Percentiles rank a stretch among this genome's conserved stretches.
These are phyloP conservation scores for Diaporthe aspalathi DNA, from an alignment of 2,329 filamentous ascomycete genomes.

Conservation along the genomic window DNA sequence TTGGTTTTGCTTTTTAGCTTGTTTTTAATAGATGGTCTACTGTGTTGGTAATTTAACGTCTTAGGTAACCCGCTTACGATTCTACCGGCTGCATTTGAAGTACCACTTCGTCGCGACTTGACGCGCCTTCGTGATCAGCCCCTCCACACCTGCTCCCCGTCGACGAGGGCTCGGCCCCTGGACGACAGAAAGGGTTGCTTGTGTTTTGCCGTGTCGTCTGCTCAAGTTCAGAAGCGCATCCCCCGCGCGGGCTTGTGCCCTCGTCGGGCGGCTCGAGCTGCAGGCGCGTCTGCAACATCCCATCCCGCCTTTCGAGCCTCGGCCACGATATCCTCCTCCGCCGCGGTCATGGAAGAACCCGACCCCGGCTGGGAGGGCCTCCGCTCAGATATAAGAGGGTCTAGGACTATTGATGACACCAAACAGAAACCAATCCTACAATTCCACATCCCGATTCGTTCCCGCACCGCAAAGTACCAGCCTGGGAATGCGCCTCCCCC, in stretches of 20 bases:
- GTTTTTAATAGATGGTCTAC: neutral
- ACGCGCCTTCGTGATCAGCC: neutral
- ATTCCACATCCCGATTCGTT: conserved; percentile 49
- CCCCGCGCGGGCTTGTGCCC: neutral
- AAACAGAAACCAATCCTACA: neutral
- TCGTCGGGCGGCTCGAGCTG: conserved; percentile 5
- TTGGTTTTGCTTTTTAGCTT: neutral
- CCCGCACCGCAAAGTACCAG: conserved; percentile 51
- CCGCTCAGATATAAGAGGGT: conserved; percentile 23
- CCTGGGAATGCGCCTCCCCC: conserved; percentile 61
- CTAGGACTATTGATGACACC: neutral
- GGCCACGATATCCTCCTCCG: neutral
- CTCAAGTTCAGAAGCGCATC: neutral
- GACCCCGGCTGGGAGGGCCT: conserved; percentile 30
- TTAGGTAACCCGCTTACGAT: neutral
- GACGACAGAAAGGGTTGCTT: neutral
- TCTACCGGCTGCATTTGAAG: neutral
- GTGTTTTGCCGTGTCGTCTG: neutral
- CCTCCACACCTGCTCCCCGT: neutral
- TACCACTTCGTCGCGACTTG: neutral
- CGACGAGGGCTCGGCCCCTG: conserved; percentile 18
- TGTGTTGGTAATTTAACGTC: neutral
- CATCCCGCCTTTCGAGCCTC: neutral
- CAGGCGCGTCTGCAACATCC: neutral
- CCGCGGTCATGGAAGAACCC: neutral